Base-by-base conservation (phyloP, 371 early-diverging fungal species). In the Haplosporangium sp. region DNA sequence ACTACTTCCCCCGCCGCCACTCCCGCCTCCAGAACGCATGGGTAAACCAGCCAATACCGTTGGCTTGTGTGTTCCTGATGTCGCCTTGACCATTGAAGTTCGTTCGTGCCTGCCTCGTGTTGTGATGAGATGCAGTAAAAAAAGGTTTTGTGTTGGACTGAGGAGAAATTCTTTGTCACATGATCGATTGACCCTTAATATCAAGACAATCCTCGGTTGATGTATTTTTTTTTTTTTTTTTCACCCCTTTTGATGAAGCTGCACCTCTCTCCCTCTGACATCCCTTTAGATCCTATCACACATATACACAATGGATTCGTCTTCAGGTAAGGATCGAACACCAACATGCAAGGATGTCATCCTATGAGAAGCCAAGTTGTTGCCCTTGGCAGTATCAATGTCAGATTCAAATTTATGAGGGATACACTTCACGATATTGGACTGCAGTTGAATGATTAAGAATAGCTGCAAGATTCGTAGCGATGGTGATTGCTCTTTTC, bases 271-370 rank as follows among this genome's bases (percentile, higher is more conserved):
- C 29, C 29, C 11, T 45, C 45, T 45, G 45, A 45, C 45, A 43
- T 13, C 18, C 53, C 20, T 59, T 54, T 58, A 58, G 66, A 66
- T 66, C 68, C 61, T 68, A 60, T 46, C 38, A 40, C 45, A 61
- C 47, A 56, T 43, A 56, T 45, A 29, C 18, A 51, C 68, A n/a
- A 68, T 68, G 68, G 68, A 68, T 53, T 62, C 68, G 11, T 68
- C 68, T 29, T 68, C 68, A 68, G 68, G 68, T 68, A 61, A 56
- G 50, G 14, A 18, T 50, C 29, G 29, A 29, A 29, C 29, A 29
- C 4, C 29, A 29, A 29, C 29, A 29, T 29, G 29, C 29, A 29
- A 29, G 29, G 29, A 29, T 29, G 29, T 29, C 29, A 29, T 29
- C 29, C 29, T 29, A 29, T 1, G 29, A 29, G 4, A 14, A 51